A percentile compares a stretch with the other conserved stretches of the same genome.
phyloP scores from a whole-genome alignment of 345 rosid genomes.

The Arabidopsis suecica region DNA sequence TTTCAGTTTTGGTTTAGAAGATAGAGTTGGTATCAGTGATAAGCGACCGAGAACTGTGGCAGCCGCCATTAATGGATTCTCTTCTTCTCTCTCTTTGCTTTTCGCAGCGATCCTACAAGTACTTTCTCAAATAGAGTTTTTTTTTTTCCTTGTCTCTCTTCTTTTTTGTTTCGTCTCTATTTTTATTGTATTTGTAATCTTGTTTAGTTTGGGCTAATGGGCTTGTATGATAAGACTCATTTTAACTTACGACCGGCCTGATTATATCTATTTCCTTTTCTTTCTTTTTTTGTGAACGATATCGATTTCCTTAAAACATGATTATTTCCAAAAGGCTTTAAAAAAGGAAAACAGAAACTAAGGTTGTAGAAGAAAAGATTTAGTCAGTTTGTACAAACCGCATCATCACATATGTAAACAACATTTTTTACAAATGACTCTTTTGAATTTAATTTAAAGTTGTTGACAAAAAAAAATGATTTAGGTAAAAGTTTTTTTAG shows the following conservation, averaged over 20 bases:
- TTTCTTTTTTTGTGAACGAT: no score
- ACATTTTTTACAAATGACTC: no score
- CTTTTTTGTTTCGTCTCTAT: background rate
- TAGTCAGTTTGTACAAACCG: no score
- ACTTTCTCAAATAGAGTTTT: background rate
- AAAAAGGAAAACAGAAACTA: no score
- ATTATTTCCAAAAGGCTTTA: no score
- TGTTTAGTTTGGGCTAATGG: slow-evolving; percentile 11
- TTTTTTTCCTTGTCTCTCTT: background rate
- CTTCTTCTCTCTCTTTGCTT: background rate
- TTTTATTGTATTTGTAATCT: background rate
- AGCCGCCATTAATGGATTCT: slow-evolving; percentile 52
- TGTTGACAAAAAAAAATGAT: no score
- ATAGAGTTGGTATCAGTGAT: slow-evolving; percentile 37
- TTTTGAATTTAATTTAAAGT: no score
- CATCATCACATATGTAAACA: no score
- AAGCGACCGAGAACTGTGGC: slow-evolving; percentile 48
- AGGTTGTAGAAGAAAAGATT: no score
- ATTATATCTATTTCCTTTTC: no score
- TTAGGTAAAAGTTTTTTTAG: no score
- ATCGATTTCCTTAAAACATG: no score
- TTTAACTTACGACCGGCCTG: background rate
- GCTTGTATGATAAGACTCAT: background rate
- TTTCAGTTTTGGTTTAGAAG: slow-evolving; percentile 40
- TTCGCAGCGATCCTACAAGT: slow-evolving; percentile 19